These are phyloP conservation scores for Symbiodinium natans DNA, from an alignment of 73 alveolate species.

Conservation along the genomic window DNA sequence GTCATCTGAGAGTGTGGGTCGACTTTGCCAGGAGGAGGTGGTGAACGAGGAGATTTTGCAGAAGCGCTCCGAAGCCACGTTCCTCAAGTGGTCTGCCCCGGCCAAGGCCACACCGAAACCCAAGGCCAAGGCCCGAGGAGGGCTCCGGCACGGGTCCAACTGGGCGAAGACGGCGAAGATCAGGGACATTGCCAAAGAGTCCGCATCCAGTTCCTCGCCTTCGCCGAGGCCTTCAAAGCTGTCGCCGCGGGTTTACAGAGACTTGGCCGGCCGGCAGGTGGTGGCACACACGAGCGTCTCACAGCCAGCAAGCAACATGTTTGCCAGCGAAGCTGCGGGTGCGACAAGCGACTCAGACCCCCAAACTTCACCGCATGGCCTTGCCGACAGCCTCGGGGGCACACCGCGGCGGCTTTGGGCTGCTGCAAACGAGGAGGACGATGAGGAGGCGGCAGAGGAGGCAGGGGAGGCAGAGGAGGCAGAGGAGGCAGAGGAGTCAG, in stretches of 20 bases:
- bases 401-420: neutral
- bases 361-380: neutral
- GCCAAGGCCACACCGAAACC: neutral
- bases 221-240: neutral
- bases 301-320: neutral
- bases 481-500: no score
- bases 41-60: neutral
- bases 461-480: no score
- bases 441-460: no score
- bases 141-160: neutral
- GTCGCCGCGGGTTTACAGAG: neutral
- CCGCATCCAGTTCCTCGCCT: neutral
- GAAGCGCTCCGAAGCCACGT: constrained; percentile 63
- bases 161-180: neutral
- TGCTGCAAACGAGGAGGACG: neutral
- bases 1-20: neutral
- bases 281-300: neutral
- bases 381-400: no score
- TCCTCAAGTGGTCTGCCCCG: constrained; percentile 27
- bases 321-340: neutral
- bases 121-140: neutral
- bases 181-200: neutral
- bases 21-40: neutral
- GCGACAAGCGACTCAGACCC: neutral
- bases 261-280: constrained; percentile 34